Percentiles rank a stretch among this genome's conserved stretches.
phyloP scores from a whole-genome alignment of 371 early-diverging fungal genomes.

The Actinomucor elegans region DNA sequence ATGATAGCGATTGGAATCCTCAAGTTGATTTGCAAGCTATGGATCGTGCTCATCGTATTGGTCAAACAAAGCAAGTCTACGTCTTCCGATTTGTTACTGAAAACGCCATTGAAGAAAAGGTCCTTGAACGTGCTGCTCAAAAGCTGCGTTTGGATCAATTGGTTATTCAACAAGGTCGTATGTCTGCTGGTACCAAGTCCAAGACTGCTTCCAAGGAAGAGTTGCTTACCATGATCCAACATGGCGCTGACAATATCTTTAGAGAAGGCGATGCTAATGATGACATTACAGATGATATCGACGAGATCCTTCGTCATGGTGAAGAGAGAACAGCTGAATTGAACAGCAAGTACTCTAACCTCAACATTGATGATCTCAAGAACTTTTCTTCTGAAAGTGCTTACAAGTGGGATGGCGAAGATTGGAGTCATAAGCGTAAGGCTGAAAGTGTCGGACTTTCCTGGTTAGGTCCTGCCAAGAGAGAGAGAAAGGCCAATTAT shows the following conservation, averaged over 20 bases:
- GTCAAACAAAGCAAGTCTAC: slow-evolving; percentile 98
- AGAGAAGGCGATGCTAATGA: slow-evolving; percentile 59
- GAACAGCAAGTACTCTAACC: slow-evolving; percentile 82
- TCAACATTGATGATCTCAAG: slow-evolving; percentile 89
- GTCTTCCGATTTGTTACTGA: slow-evolving; percentile 98
- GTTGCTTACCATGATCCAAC: slow-evolving; percentile 93
- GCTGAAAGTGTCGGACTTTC: slow-evolving; percentile 50
- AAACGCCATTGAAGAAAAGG: slow-evolving; percentile 97
- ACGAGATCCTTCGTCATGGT: slow-evolving; percentile 82
- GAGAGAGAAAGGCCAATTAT: slow-evolving; percentile 87
- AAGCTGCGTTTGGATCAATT: slow-evolving; percentile 98
- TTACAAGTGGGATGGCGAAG: slow-evolving; percentile 97
- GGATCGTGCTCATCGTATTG: slow-evolving; percentile 99
- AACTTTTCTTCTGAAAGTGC: slow-evolving; percentile 79
- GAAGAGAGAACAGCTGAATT: slow-evolving; percentile 92
- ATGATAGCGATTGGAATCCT: slow-evolving; percentile 99
- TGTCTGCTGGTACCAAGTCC: slow-evolving; percentile 21
- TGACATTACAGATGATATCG: slow-evolving; percentile 74
- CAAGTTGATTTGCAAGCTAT: slow-evolving; percentile 96
- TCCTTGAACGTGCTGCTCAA: slow-evolving; percentile 94
- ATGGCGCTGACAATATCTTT: slow-evolving; percentile 93
- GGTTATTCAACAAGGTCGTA: slow-evolving; percentile 95
- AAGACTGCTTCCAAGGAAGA: slow-evolving; percentile 75
- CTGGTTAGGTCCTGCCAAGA: slow-evolving; percentile 90
- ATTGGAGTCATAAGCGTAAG: slow-evolving; percentile 73